Base-by-base conservation (phyloP, 2,329 filamentous ascomycete species). In the Colletotrichum limetticola region DNA sequence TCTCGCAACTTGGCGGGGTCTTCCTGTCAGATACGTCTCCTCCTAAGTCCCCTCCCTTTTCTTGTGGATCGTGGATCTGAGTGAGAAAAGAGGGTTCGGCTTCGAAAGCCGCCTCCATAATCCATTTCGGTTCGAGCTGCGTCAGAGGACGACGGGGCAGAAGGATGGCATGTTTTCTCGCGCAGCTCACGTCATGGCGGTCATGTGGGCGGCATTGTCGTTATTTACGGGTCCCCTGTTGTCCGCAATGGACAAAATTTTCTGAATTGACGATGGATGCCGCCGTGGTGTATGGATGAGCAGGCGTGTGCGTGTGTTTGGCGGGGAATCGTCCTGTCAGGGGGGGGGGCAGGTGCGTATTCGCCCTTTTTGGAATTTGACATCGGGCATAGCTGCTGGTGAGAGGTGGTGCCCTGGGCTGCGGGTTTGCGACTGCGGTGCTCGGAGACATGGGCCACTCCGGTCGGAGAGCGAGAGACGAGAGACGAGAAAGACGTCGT, bases 131-230 rank as follows among this genome's bases (percentile, higher is more conserved):
- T 12, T 56, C 28, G 55, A 35, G 46, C 59, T 30, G 37, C 63
- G 64, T 71, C 63, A 62, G 53, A 62, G 24, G 55, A 32, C 19
- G 32, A 53, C 12, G 53, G 53, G 22, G 37, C 22, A 24, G 8
- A 11, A 14, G 42, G 53, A 62, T 69, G 69, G 65, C 69, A 72
- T 72, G 69, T 72, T 72, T 64, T 69, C 66, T 64, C 66, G 57
- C 26, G 69, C 66, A 55, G 69, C 69, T 69, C 66, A 69, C 69
- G 69, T 72, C 69, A 69, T 72, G 37, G 49, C 52, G 24, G 49
- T 26, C 57, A 49, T 55, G 62, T 58, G 24, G 37, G 59, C 37
- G 65, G 28, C 64, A 26, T 42, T 37, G n/a, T 22, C 4, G 68
- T 62, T 37, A 64, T 62, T 37, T 19, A 72, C 59, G 63, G 63